A percentile compares a stretch with the other conserved stretches of the same genome.
Conservation (phyloP, 169 alveolate genomes). For the Plasmodium vivax region DNA sequence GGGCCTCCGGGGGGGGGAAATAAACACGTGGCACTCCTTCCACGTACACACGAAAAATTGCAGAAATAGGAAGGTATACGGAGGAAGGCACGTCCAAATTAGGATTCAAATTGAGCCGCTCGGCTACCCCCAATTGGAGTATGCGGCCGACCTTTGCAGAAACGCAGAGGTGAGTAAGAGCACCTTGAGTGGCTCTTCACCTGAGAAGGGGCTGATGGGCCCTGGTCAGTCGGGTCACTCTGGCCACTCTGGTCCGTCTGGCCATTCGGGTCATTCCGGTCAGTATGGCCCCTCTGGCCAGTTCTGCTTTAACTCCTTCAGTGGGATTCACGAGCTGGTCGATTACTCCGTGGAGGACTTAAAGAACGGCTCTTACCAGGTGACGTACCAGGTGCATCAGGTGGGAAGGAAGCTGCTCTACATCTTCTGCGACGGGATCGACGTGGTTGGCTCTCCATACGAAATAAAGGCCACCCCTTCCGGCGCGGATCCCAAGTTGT, state of each 20-base stretch:
- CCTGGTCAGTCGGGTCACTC: background rate
- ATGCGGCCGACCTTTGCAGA: background rate
- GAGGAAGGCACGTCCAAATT: slow-evolving; percentile 38
- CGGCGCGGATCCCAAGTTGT: slow-evolving; percentile 19
- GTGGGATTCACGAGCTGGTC: slow-evolving; percentile 31
- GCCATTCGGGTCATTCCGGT: too few relatives aligned
- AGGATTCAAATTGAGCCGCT: slow-evolving; percentile 56
- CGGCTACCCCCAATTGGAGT: slow-evolving; percentile 29
- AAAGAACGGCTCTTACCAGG: slow-evolving; percentile 43
- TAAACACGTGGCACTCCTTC: slow-evolving; percentile 82
- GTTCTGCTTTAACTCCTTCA: slow-evolving; percentile 18
- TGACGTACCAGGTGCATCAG: slow-evolving; percentile 31
- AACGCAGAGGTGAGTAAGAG: background rate
- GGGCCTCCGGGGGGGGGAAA: slow-evolving; percentile 82
- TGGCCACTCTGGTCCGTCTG: too few relatives aligned
- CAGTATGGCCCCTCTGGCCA: background rate
- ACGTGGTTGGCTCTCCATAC: slow-evolving; percentile 63
- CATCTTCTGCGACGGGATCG: slow-evolving; percentile 70
- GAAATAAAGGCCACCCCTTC: slow-evolving; percentile 23
- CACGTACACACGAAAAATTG: slow-evolving; percentile 75
- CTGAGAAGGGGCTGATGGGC: background rate
- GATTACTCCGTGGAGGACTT: slow-evolving; percentile 61
- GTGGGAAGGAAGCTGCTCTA: slow-evolving; percentile 33
- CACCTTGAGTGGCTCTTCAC: background rate
- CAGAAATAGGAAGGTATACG: slow-evolving; percentile 28